phyloP scores from a whole-genome alignment of 495 filamentous ascomycete species.

The Penicillium salamii region DNA sequence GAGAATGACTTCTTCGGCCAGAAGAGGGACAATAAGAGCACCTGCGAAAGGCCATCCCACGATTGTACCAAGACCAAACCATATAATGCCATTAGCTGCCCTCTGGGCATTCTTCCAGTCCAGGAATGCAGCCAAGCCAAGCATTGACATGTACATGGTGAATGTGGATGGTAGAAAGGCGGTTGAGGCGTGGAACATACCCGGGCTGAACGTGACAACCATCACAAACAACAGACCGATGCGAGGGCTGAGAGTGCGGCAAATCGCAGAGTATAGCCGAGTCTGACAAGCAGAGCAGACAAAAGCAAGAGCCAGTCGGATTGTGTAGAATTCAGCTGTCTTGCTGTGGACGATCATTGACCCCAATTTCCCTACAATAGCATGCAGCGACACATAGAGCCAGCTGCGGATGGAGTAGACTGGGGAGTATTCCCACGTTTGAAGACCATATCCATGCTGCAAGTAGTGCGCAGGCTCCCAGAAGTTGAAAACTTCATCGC shows the following conservation, averaged over 20 bases:
- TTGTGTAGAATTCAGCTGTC: conserved; percentile 78
- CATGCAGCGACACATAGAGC: conserved; percentile 88
- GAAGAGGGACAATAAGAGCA: conserved; percentile 76
- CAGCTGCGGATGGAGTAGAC: conserved; percentile 95
- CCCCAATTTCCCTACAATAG: conserved; percentile 61
- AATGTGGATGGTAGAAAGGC: conserved; percentile 92
- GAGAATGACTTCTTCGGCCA: conserved; percentile 72
- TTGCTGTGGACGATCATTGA: conserved; percentile 59
- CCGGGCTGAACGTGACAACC: conserved; percentile 71
- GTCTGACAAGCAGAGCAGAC: conserved; percentile 79
- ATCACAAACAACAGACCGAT: conserved; percentile 82
- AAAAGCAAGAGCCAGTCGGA: conserved; percentile 71
- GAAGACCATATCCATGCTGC: conserved; percentile 84
- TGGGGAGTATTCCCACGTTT: conserved; percentile 99
- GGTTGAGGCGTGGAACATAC: conserved; percentile 87
- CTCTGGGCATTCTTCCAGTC: conserved; percentile 73
- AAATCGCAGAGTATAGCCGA: conserved; percentile 72
- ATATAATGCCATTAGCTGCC: conserved; percentile 80
- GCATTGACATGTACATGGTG: conserved; percentile 90
- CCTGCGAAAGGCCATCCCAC: conserved; percentile 95
- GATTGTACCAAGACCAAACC: conserved; percentile 86
- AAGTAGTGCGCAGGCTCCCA: conserved; percentile 98
- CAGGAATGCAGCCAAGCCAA: conserved; percentile 85
- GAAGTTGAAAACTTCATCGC: conserved; percentile 98
- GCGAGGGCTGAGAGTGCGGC: conserved; percentile 67